A percentile compares a stretch with the other conserved stretches of the same genome.
These are phyloP conservation scores for Polytrichum commune DNA, from an alignment of 225 moss, liverwort and hornwort species.

Conservation along the genomic window DNA sequence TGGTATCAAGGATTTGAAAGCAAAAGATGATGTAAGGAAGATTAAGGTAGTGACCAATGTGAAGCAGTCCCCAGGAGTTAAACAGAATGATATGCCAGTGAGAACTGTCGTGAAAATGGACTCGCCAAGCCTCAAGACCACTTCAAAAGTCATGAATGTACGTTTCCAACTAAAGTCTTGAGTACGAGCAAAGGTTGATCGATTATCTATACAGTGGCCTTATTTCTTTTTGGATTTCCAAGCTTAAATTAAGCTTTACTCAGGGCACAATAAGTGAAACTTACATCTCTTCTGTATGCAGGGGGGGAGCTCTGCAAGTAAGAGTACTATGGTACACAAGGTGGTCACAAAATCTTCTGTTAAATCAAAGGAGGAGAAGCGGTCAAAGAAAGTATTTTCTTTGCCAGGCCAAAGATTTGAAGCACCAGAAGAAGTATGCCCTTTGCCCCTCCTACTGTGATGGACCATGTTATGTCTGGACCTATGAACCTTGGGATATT, in stretches of 20 bases:
- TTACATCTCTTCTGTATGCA: background rate
- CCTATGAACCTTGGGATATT: background rate
- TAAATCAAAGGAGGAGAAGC: slow-evolving; percentile 32
- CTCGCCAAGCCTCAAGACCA: slow-evolving; percentile 9
- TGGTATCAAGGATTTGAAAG: slow-evolving; percentile 7
- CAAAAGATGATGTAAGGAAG: slow-evolving; percentile 11
- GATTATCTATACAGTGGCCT: background rate
- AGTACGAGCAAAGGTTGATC: background rate
- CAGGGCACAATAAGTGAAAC: background rate
- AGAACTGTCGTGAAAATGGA: slow-evolving; percentile 19
- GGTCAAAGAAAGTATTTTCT: slow-evolving; percentile 30
- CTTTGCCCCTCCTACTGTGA: slow-evolving; percentile 3
- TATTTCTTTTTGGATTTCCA: background rate
- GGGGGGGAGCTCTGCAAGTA: slow-evolving; percentile 17
- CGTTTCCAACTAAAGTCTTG: background rate
- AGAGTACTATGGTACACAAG: slow-evolving; percentile 17
- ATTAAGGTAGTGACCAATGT: background rate
- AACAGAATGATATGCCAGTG: slow-evolving; percentile 18
- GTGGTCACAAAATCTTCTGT: slow-evolving; percentile 18
- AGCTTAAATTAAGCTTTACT: background rate
- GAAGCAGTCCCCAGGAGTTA: slow-evolving; percentile 20
- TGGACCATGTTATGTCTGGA: background rate
- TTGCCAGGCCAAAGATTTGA: slow-evolving; percentile 48
- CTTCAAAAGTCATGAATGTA: slow-evolving; percentile 18
- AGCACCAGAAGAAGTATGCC: slow-evolving; percentile 33